phyloP scores from a whole-genome alignment of 2,329 filamentous ascomycete species.

The Lachnellula suecica region DNA sequence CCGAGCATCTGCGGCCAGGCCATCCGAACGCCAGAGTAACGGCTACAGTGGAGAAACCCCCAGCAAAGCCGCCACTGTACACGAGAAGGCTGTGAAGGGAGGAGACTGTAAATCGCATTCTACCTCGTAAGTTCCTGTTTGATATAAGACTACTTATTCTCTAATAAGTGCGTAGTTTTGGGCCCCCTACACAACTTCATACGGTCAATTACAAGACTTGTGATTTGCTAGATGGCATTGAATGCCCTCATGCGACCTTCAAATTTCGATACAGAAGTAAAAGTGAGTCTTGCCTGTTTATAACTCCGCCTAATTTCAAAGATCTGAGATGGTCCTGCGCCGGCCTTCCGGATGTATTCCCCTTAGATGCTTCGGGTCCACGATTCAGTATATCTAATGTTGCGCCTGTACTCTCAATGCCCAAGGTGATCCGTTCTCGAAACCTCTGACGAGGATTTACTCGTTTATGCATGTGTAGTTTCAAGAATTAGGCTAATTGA shows the following conservation, averaged over 20 bases:
- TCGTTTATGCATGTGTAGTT: not conserved
- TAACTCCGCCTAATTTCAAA: too few species aligned
- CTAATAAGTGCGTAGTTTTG: not conserved
- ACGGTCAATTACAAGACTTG: not conserved
- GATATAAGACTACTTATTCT: not conserved
- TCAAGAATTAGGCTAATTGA: too few species aligned
- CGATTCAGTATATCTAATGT: too few species aligned
- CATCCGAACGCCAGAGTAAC: not conserved
- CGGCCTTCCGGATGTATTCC: too few species aligned
- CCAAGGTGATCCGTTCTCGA: too few species aligned
- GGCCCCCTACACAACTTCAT: not conserved
- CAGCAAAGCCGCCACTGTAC: not conserved
- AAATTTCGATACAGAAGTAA: constrained; percentile 28
- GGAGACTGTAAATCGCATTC: constrained; percentile 16
- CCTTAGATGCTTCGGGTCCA: too few species aligned
- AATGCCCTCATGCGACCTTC: constrained; percentile 17
- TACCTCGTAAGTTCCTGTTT: constrained; percentile 4
- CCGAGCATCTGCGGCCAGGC: not conserved
- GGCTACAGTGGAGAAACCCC: not conserved
- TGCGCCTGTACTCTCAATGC: too few species aligned
- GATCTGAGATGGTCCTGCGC: too few species aligned
- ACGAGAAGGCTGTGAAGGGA: constrained; percentile 19
- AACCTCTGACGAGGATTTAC: not conserved
- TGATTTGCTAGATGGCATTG: constrained; percentile 16
- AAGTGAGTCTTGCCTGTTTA: too few species aligned